These are phyloP conservation scores for Phialophora tarda DNA, from an alignment of 2,329 filamentous ascomycete genomes.

Conservation along the genomic window DNA sequence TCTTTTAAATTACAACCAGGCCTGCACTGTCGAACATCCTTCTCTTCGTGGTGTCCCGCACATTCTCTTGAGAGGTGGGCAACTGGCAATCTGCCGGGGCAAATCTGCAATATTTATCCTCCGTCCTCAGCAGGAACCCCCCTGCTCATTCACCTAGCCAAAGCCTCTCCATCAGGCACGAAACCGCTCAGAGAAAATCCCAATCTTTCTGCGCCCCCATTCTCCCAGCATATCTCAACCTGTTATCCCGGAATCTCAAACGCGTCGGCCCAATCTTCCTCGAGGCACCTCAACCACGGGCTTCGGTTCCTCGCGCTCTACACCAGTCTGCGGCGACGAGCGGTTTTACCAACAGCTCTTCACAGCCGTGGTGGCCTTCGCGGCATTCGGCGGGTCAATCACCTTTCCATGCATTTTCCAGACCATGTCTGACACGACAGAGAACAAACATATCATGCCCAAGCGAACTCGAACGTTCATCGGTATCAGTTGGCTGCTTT, in stretches of 20 bases:
- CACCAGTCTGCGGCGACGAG: constrained; percentile 2
- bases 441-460: constrained; percentile 4
- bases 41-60: too few species aligned
- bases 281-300: background rate
- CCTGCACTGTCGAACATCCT: background rate
- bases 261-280: background rate
- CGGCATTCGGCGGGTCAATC: constrained; percentile 4
- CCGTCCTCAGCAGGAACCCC: too few species aligned
- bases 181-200: background rate
- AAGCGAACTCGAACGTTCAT: constrained; percentile 3
- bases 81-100: too few species aligned
- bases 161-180: background rate
- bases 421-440: background rate
- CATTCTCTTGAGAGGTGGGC: too few species aligned
- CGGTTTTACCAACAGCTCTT: constrained; percentile 9
- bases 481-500: constrained; percentile 7
- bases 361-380: constrained; percentile 7
- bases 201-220: background rate
- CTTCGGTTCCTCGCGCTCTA: background rate
- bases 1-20: background rate
- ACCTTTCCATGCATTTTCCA: constrained; percentile 9
- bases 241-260: background rate
- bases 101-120: too few species aligned
- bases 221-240: background rate
- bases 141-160: too few species aligned